Evolutionary conservation across 306 rosid species (phyloP).

Genomic region (Ceratonia siliqua): DNA sequence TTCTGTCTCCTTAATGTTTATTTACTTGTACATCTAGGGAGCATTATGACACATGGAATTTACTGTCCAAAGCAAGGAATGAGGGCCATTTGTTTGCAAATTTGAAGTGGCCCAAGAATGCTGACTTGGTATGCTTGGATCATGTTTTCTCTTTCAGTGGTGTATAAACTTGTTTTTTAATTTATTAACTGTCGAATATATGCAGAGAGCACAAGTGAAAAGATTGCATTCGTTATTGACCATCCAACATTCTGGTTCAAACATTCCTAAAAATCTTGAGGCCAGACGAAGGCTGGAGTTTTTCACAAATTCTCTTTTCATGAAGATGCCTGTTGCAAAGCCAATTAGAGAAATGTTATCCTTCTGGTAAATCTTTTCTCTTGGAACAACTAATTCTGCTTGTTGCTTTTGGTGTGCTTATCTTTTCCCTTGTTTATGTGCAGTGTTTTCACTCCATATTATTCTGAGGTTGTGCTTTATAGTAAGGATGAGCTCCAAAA

Average conservation of each 20-base stretch:
- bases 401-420: slow-evolving; percentile 35
- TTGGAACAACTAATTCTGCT: slow-evolving; percentile 4
- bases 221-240: slow-evolving; percentile 82
- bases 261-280: slow-evolving; percentile 89
- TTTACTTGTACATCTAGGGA: slow-evolving; percentile 51
- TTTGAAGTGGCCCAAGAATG: slow-evolving; percentile 79
- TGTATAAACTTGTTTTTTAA: neutral
- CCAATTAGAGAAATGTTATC: slow-evolving; percentile 84
- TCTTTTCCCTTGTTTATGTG: slow-evolving; percentile 38
- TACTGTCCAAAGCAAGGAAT: slow-evolving; percentile 65
- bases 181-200: slow-evolving; percentile 26
- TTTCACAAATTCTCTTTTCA: slow-evolving; percentile 91
- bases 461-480: slow-evolving; percentile 91
- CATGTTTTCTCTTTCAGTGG: slow-evolving; percentile 14
- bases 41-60: slow-evolving; percentile 66
- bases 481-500: slow-evolving; percentile 75
- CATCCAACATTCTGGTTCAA: slow-evolving; percentile 89
- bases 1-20: slow-evolving; percentile 11
- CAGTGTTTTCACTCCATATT: slow-evolving; percentile 97
- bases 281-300: slow-evolving; percentile 82
- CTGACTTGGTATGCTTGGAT: slow-evolving; percentile 61
- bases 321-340: slow-evolving; percentile 78
- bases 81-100: slow-evolving; percentile 78
- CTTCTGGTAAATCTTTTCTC: slow-evolving; percentile 58
- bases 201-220: slow-evolving; percentile 75